These are phyloP conservation scores for Beauveria sp. DNA, from an alignment of 2,329 filamentous ascomycete species.

Conservation along the genomic window DNA sequence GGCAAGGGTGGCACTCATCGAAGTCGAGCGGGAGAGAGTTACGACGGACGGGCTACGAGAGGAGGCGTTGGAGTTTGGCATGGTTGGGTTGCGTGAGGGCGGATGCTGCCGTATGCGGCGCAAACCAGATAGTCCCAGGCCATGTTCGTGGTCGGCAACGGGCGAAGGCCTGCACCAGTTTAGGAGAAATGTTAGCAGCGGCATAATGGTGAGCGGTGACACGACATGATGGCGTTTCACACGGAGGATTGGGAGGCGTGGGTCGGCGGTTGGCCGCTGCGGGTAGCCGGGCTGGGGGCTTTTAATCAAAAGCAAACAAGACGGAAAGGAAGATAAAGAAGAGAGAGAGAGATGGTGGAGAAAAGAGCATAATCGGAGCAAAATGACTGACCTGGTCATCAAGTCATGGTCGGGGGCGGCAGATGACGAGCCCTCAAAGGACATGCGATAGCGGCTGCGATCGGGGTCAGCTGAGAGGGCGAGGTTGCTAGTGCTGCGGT, in stretches of 20 bases:
- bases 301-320: not conserved
- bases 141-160: constrained; percentile 80
- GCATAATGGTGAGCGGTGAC: constrained; percentile 4
- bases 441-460: constrained; percentile 60
- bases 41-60: constrained; percentile 52
- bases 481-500: constrained; percentile 58
- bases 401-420: constrained; percentile 56
- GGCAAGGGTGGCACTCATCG: constrained; percentile 60
- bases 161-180: constrained; percentile 61
- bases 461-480: constrained; percentile 44
- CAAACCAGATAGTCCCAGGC: constrained; percentile 75
- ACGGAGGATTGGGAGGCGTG: not conserved
- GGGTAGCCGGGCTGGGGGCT: not conserved
- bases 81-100: constrained; percentile 53
- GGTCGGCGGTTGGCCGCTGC: not conserved
- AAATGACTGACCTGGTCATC: constrained; percentile 56
- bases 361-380: not conserved
- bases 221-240: constrained; percentile 4
- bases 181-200: constrained; percentile 20
- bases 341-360: not conserved
- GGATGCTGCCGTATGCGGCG: constrained; percentile 84
- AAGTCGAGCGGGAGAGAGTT: constrained; percentile 58
- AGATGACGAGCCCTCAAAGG: constrained; percentile 63
- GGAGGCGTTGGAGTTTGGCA: constrained; percentile 54
- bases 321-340: not conserved